Percentiles rank a stretch among this genome's conserved stretches.
Conservation (phyloP, 768 basidiomycete species). For the Cyathus striatus region DNA sequence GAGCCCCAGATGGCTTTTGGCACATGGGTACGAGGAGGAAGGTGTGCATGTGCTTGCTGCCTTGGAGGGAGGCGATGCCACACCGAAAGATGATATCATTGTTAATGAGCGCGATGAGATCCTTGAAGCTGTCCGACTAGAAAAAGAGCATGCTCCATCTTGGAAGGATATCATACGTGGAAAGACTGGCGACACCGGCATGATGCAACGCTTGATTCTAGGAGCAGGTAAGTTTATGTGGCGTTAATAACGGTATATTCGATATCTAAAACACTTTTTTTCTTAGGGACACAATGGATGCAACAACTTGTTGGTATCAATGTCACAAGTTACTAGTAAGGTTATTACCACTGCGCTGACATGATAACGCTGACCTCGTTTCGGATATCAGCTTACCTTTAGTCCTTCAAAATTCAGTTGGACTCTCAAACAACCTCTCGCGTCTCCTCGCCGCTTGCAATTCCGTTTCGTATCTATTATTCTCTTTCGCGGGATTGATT, state of each 20-base stretch:
- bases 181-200: constrained; percentile 38
- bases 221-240: constrained; percentile 28
- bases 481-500: constrained; percentile 39
- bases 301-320: constrained; percentile 48
- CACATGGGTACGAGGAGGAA: constrained; percentile 36
- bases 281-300: constrained; percentile 44
- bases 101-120: constrained; percentile 34
- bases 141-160: constrained; percentile 33
- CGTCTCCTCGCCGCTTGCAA: constrained; percentile 48
- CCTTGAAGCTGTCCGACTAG: constrained; percentile 36
- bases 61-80: constrained; percentile 32
- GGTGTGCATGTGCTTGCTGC: constrained; percentile 37
- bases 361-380: no score
- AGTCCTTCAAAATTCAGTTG: constrained; percentile 46
- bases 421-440: constrained; percentile 42
- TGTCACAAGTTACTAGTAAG: constrained; percentile 48
- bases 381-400: constrained; percentile 43
- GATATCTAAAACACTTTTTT: neutral
- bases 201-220: constrained; percentile 35
- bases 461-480: constrained; percentile 43
- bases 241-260: no score
- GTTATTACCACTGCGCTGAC: no score
- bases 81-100: constrained; percentile 28
- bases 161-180: constrained; percentile 38
- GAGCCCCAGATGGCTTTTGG: constrained; percentile 43